Evolutionary conservation across 371 early-diverging fungal species (phyloP).

Genomic region (Actinomucor elegans): DNA sequence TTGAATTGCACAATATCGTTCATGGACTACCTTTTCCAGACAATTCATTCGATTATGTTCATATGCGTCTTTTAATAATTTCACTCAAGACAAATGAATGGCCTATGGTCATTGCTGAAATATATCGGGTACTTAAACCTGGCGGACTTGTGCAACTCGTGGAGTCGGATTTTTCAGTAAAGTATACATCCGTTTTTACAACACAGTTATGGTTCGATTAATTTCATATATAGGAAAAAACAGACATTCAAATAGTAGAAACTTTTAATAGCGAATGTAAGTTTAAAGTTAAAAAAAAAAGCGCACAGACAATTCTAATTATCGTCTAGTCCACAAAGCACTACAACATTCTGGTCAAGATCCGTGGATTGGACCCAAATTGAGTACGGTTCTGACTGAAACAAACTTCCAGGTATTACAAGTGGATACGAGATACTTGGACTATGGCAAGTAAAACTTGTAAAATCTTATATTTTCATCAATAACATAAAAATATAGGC

Average conservation of each 20-base stretch:
- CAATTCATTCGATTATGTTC: conserved; percentile 48
- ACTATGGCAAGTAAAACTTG: conserved; percentile 23
- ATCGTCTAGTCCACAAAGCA: conserved; percentile 31
- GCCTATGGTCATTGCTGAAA: conserved; percentile 33
- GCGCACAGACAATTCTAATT: too few species aligned
- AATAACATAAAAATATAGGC: conserved; percentile 9
- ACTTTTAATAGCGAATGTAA: conserved; percentile 16
- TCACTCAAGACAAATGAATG: conserved; percentile 37
- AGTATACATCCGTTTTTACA: neutral
- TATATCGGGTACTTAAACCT: conserved; percentile 46
- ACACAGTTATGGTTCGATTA: neutral
- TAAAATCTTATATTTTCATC: neutral
- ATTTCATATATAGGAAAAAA: conserved; percentile 7
- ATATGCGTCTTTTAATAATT: conserved; percentile 44
- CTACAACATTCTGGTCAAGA: conserved; percentile 38
- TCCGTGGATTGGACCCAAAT: conserved; percentile 34
- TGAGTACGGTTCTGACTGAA: conserved; percentile 22
- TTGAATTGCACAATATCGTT: conserved; percentile 35
- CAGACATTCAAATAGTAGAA: conserved; percentile 7
- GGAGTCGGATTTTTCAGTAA: conserved; percentile 46
- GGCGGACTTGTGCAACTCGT: conserved; percentile 44
- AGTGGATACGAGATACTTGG: conserved; percentile 16
- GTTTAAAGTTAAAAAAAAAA: neutral
- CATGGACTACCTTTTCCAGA: conserved; percentile 44
- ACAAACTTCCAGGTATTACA: conserved; percentile 25